Evolutionary conservation across 1,284 basidiomycete species (phyloP).

Genomic region (Athelia sp.): DNA sequence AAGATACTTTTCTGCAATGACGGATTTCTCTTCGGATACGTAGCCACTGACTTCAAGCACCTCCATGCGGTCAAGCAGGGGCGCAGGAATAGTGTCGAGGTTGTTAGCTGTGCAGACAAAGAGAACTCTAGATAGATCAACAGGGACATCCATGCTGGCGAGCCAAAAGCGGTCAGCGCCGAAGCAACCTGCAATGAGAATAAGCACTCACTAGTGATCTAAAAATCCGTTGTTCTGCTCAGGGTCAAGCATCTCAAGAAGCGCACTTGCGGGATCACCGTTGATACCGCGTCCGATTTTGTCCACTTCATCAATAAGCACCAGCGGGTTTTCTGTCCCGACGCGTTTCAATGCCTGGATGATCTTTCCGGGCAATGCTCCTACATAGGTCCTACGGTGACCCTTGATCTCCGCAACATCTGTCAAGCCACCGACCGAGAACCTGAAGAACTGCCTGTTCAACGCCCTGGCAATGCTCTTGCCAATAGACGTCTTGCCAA

Average conservation of each 20-base stretch:
- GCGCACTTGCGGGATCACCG: constrained; percentile 91
- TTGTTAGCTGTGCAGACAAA: constrained; percentile 98
- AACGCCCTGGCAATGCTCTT: constrained; percentile 92
- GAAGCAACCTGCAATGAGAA: background rate
- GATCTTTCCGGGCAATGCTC: constrained; percentile 95
- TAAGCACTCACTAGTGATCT: constrained; percentile 87
- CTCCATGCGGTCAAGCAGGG: constrained; percentile 95
- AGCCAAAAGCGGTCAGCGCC: background rate
- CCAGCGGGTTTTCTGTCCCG: constrained; percentile 94
- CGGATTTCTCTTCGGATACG: constrained; percentile 93
- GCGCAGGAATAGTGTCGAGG: constrained; percentile 94
- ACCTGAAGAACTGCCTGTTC: constrained; percentile 88
- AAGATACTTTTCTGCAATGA: constrained; percentile 90
- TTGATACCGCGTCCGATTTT: constrained; percentile 97
- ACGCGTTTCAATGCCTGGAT: constrained; percentile 97
- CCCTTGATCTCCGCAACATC: constrained; percentile 99
- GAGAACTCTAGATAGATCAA: constrained; percentile 92
- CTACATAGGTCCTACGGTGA: constrained; percentile 94
- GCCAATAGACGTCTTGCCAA: constrained; percentile 92
- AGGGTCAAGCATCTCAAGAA: constrained; percentile 97
- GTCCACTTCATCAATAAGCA: constrained; percentile 97
- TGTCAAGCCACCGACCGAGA: constrained; percentile 94
- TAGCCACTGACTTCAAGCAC: constrained; percentile 96
- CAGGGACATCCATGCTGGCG: constrained; percentile 89
- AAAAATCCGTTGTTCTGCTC: constrained; percentile 97